Percentiles rank a stretch among this genome's conserved stretches.
Conservation (phyloP, 2,329 filamentous ascomycete species). For the Claviceps digitariae region DNA sequence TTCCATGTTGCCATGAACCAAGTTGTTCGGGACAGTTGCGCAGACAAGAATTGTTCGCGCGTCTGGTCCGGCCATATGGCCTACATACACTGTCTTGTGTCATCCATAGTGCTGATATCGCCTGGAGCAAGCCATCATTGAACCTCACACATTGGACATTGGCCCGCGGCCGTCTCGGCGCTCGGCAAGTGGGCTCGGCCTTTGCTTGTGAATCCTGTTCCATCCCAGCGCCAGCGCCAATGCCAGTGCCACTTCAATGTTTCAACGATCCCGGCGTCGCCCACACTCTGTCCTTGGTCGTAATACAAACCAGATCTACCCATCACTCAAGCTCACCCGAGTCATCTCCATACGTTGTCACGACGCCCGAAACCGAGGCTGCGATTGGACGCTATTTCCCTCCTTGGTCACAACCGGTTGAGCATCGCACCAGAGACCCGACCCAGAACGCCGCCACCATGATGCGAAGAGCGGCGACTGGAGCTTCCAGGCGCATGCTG, state of each 20-base stretch:
- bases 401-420: not conserved
- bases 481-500: slow-evolving; percentile 16
- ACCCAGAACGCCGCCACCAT: slow-evolving; percentile 2
- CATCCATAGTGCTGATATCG: no score
- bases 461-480: slow-evolving; percentile 21
- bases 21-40: no score
- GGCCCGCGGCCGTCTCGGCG: no score
- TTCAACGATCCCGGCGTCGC: not conserved
- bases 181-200: not conserved
- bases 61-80: no score
- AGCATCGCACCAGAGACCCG: not conserved
- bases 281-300: not conserved
- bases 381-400: not conserved
- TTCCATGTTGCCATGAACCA: no score
- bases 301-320: not conserved
- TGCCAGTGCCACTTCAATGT: not conserved
- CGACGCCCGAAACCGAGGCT: not conserved
- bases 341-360: not conserved
- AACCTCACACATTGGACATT: no score
- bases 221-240: no score
- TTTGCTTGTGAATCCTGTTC: not conserved
- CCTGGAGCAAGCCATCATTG: no score
- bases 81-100: no score
- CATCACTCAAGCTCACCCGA: not conserved
- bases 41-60: no score